Base-by-base conservation (phyloP, 2,329 filamentous ascomycete species). In the Hymenoscyphus fructigenus region DNA sequence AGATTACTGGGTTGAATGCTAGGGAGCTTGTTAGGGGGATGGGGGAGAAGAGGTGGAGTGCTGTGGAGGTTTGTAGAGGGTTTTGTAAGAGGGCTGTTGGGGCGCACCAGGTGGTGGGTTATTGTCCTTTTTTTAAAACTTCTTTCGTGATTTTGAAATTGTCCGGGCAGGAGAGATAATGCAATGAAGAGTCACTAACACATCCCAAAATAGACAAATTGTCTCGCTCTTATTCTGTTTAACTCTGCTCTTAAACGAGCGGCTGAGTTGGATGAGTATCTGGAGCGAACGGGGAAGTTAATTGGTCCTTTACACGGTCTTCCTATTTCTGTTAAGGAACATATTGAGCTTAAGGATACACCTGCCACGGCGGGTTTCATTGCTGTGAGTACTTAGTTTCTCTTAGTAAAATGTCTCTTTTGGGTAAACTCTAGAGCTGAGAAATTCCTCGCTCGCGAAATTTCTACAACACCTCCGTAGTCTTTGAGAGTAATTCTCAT, bases 281-380 rank as follows among this genome's bases (percentile, higher is more conserved):
- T 61, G 1, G 34, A 36, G 12, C 61, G 59, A 10, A 62, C 60
- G 5, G 57, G 57, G 78, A 75, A 78, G 67, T 73, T 81, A 0
- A 68, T 83, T 2, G 87, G 87, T 0, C 85, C 86, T 5, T 77
- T 90, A 9, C 86, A 90, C 75, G 87, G 87, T 3, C 75, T 86
- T 1, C 84, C 84, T 0, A 78, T 86, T 28, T n/a, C 82, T 0
- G 77, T 87, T 3, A 68, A 68, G 38, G 67, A 68, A 20, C 60
- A 63, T 32, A 38, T 68, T 29, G 38, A 56, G 12, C 20, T 65
- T 41, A 65, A 67, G 44, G 63, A 59, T 36, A 66, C 32, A 57
- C 63, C 15, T 57, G 58, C 15, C 66, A 68, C 41, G 63, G 44
- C 44, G 17, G 44, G 44, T 5, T 50, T 50, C 17, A 50, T 44